Evolutionary conservation across 2,329 filamentous ascomycete genomes (phyloP), one percentile per base, ranked within the genome.

Genomic region (Penicillium sp.): DNA sequence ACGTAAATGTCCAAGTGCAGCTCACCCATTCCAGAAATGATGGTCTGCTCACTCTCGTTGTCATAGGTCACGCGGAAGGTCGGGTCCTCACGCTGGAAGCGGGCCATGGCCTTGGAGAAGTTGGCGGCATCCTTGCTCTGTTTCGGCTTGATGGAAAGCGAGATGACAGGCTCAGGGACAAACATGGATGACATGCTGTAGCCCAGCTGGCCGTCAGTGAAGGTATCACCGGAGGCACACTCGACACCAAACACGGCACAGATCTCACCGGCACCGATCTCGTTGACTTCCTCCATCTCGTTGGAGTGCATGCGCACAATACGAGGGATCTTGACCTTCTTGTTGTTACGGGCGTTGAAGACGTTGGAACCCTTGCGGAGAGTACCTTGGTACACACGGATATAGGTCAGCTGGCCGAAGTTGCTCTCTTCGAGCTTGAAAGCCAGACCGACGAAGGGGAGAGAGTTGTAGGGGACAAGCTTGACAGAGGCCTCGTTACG

Each of bases 291-390:
- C 74, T 99, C 94, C 93, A 99, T 96, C 69, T 99, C 94, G 70
- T 97, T 96, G 39, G 92, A 96, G 80, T 99, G 94, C 94, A 99
- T 99, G 57, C 94, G 91, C 56, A 99, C 94, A 66, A 99, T 97
- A 68, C 93, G 89, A 17, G 94, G 94, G 51, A 99, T 88, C 75
- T 95, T 92, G 70, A 99, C 88, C 80, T 93, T 97, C 82, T 97
- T 96, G 74, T 93, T 89, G 59, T 85, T 95, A 63, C 92, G 87
- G 7, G 92, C 92, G 75, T 97, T 99, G 83, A 88, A 96, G 49
- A 99, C 86, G 70, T 92, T 91, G 68, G 88, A 83, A 43, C 92
- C 90, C 81, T 96, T 97, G 71, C 81, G 88, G 54, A 99, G 79
- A 18, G 87, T 87, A 62, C 94, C 94, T 75, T 99, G 94, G 78